Evolutionary conservation across 2,329 filamentous ascomycete species (phyloP), one percentile per base, ranked within the genome.

Genomic region (Curvularia sp.): DNA sequence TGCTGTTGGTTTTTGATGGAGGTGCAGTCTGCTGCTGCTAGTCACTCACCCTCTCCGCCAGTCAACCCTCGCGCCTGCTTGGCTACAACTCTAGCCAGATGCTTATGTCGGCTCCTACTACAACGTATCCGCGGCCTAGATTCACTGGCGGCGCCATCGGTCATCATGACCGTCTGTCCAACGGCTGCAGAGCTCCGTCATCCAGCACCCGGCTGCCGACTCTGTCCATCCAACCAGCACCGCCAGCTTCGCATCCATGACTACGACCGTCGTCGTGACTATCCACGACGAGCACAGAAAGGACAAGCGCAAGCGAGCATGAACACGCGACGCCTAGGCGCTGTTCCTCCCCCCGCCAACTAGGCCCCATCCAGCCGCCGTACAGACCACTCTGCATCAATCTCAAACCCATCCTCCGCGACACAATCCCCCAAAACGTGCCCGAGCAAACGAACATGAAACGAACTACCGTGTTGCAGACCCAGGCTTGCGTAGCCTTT

Each of bases 401-500:
- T 53, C 58, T 61, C 58, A 61, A 61, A 61, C 58, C 28, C 58
- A 42, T 30, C 44, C 48, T 58, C 22, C 43, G 58, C 55, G 48
- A 55, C 51, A 52, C 35, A 46, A 44, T 31, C 30, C 42, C 31
- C 42, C 24, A n/a, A 41, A 18, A 41, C 31, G 48, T 20, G 28
- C n/a, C 13, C 48, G 10, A 41, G 55, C 55, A 49, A 49, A 33
- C 55, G 44, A 58, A 58, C 55, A 42, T 58, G 55, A 58, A 58
- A 58, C 55, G 51, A 58, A 58, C 55, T 55, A 58, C 51, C 38
- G 38, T 44, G 43, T 13, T 55, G 53, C 49, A 48, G 33, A 31
- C 44, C 33, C 33, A 47, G 41, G 49, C 55, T 54, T 58, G 55
- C 51, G 51, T 44, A 58, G 51, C 53, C 55, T 39, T 46, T 49